Conservation (phyloP, 768 basidiomycete species). For the Rhizopogon rudus region DNA sequence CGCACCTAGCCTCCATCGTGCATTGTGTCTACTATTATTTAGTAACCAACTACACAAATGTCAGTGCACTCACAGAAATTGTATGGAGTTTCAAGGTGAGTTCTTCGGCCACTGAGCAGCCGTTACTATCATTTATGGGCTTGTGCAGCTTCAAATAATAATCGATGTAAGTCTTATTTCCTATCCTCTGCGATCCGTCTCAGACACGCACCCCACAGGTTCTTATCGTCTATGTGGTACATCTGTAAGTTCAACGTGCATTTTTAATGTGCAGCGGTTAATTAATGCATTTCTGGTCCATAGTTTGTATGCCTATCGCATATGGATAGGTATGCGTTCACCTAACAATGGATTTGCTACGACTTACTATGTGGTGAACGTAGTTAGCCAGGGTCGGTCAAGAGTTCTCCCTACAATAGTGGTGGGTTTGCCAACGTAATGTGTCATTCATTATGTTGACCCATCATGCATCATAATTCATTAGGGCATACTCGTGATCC, state of each 20-base stretch:
- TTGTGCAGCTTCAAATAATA: background rate
- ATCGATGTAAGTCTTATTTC: background rate
- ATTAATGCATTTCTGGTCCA: background rate
- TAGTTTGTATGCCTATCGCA: background rate
- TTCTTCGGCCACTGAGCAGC: background rate
- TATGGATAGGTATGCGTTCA: conserved; percentile 2
- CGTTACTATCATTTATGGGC: background rate
- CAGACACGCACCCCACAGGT: background rate
- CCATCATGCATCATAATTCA: no score
- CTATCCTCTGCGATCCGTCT: background rate
- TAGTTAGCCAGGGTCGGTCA: conserved; percentile 1
- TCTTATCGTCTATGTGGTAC: background rate
- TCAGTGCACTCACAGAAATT: conserved; percentile 19
- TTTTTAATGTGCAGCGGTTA: background rate
- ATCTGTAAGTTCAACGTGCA: background rate
- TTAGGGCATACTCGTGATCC: background rate
- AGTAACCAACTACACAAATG: conserved; percentile 28
- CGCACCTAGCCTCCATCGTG: conserved; percentile 30
- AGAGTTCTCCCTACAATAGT: background rate
- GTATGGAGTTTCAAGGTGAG: conserved; percentile 19
- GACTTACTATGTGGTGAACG: background rate
- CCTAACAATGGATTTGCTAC: background rate
- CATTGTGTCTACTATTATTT: conserved; percentile 34
- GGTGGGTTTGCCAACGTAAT: background rate
- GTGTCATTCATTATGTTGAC: background rate